Evolutionary conservation across 345 rosid genomes (phyloP).

Genomic region (Acer yangbiense): DNA sequence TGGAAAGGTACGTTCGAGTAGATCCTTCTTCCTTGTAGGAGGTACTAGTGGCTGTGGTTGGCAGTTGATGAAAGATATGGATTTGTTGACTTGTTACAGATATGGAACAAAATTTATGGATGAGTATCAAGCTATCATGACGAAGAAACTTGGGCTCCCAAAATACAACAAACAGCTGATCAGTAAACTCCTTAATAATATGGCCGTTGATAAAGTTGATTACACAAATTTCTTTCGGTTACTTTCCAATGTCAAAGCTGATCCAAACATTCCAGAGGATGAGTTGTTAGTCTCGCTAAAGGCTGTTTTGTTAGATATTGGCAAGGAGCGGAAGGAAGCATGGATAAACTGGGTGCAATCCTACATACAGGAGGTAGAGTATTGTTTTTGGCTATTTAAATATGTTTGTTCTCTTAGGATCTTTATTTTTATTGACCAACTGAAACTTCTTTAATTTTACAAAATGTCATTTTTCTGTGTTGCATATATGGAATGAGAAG

Average conservation of each 20-base stretch:
- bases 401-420: neutral
- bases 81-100: conserved; percentile 45
- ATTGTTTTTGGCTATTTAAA: neutral
- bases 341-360: conserved; percentile 87
- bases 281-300: conserved; percentile 76
- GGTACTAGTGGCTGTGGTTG: neutral
- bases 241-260: conserved; percentile 79
- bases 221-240: conserved; percentile 90
- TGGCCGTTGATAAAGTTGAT: conserved; percentile 99
- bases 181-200: conserved; percentile 76
- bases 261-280: conserved; percentile 56
- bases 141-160: conserved; percentile 84
- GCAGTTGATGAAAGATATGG: conserved; percentile 7
- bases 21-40: neutral
- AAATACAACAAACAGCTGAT: conserved; percentile 90
- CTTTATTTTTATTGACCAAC: neutral
- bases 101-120: conserved; percentile 96
- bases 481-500: neutral
- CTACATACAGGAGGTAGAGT: conserved; percentile 82
- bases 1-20: conserved; percentile 73
- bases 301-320: conserved; percentile 89
- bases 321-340: conserved; percentile 92
- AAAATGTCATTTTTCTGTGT: neutral
- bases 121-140: conserved; percentile 91
- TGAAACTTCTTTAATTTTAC: neutral